Evolutionary conservation across 257 asterid genomes (phyloP).

Genomic region (Jacaranda copaia): DNA sequence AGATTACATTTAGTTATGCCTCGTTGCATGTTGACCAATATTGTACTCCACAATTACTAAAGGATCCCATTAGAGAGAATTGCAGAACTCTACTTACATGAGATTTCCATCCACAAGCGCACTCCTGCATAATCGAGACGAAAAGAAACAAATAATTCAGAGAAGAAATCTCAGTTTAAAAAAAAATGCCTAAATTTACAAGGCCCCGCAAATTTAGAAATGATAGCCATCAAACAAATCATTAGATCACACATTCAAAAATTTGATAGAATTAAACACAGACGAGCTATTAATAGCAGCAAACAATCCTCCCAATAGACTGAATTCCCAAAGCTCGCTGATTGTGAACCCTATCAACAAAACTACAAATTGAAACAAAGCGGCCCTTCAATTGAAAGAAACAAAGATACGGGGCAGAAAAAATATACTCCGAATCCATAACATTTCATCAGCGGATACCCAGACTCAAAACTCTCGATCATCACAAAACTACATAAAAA

Average conservation of each 20-base stretch:
- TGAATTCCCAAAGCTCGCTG: constrained; percentile 11
- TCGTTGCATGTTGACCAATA: not conserved
- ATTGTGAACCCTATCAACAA: constrained; percentile 38
- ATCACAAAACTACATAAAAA: constrained; percentile 10
- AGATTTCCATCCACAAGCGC: constrained; percentile 92
- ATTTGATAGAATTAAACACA: not conserved
- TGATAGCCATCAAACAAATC: not conserved
- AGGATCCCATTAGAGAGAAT: constrained; percentile 17
- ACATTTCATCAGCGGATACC: not conserved
- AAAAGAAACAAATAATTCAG: constrained; percentile 33
- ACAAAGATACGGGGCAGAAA: not conserved
- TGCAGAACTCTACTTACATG: constrained; percentile 61
- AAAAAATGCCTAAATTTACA: not conserved
- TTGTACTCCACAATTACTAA: not conserved
- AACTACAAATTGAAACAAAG: constrained; percentile 5
- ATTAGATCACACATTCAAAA: constrained; percentile 9
- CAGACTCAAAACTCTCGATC: constrained; percentile 23
- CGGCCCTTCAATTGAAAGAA: constrained; percentile 2
- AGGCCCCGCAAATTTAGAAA: too few relatives aligned
- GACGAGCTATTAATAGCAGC: not conserved
- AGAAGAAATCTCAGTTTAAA: not conserved
- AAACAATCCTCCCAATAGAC: not conserved
- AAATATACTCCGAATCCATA: not conserved
- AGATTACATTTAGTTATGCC: not conserved
- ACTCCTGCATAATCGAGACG: constrained; percentile 51